Evolutionary conservation across 345 rosid species (phyloP).

Genomic region (Balakata baccata): DNA sequence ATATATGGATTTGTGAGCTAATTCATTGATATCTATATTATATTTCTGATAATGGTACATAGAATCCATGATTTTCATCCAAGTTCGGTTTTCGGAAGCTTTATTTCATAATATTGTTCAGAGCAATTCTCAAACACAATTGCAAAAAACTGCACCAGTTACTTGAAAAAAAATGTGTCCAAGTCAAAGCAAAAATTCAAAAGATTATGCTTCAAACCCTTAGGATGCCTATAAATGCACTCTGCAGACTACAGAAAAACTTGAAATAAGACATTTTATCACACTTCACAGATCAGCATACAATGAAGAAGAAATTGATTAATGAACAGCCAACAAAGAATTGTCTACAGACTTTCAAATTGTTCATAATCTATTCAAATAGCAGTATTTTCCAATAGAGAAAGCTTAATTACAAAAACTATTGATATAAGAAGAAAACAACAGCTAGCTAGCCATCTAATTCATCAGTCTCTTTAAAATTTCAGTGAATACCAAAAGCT

Average conservation of each 20-base stretch:
- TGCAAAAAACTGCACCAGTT: no score
- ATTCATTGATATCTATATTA: background rate
- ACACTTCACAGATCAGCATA: background rate
- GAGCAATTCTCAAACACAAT: no score
- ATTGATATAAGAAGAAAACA: no score
- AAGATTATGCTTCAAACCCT: no score
- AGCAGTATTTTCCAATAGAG: background rate
- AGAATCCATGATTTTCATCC: background rate
- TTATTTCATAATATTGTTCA: no score
- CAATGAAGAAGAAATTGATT: background rate
- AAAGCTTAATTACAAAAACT: background rate
- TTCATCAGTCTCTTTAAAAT: background rate
- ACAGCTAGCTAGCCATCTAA: background rate
- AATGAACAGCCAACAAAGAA: background rate
- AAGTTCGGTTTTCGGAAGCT: background rate
- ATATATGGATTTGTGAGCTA: background rate
- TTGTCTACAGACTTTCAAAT: background rate
- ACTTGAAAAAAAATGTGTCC: no score
- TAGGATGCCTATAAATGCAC: no score
- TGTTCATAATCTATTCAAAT: background rate
- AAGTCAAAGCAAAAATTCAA: no score
- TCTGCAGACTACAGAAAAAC: no score
- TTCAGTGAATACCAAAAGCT: background rate
- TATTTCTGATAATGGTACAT: background rate
- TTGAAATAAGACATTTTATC: background rate